phyloP scores from a whole-genome alignment of 2,329 filamentous ascomycete species.

The Fusarium pininemorale region DNA sequence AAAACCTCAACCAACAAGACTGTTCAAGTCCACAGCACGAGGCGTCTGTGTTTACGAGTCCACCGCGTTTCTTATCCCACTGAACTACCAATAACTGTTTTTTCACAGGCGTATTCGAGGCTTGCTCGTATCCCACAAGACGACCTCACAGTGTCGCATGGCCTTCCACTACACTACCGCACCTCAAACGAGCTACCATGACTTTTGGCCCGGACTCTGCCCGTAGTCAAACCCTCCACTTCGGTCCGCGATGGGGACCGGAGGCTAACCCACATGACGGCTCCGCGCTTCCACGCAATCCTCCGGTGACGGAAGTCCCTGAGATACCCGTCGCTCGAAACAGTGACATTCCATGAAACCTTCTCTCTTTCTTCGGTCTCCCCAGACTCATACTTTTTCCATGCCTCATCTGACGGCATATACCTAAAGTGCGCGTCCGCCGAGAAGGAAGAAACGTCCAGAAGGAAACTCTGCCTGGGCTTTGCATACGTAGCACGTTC shows the following conservation, averaged over 20 bases:
- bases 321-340: neutral
- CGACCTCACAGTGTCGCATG: neutral
- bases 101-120: neutral
- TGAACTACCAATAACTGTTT: neutral
- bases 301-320: neutral
- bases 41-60: conserved; percentile 32
- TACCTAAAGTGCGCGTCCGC: conserved; percentile 4
- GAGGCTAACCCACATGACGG: neutral
- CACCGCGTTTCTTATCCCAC: neutral
- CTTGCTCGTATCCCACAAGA: neutral
- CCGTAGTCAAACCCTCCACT: neutral
- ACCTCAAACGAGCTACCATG: neutral
- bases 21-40: conserved; percentile 5
- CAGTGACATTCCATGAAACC: conserved; percentile 7
- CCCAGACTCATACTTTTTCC: neutral
- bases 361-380: conserved; percentile 14
- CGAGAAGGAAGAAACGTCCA: conserved; percentile 15
- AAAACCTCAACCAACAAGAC: conserved; percentile 10
- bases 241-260: neutral
- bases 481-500: neutral
- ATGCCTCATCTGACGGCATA: neutral
- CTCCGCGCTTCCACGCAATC: neutral
- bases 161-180: neutral
- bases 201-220: neutral
- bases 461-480: conserved; percentile 9